Evolutionary conservation across 2,329 filamentous ascomycete species (phyloP).

Genomic region (Fusarium keratoplasticum): DNA sequence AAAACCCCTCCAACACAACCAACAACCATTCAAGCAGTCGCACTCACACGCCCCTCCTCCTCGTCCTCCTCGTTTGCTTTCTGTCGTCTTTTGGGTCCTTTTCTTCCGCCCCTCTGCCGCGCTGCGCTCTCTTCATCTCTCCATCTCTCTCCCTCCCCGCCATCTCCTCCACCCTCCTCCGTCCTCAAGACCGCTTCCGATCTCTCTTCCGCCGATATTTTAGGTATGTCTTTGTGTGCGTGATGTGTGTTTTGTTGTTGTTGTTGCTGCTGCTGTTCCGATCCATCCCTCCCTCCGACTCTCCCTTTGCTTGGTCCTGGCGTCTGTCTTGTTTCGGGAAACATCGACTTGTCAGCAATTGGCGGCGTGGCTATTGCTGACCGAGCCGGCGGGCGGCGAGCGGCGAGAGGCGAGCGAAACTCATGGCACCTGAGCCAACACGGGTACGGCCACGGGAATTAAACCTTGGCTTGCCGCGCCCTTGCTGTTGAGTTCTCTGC

Average conservation of each 20-base stretch:
- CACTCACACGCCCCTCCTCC: constrained; percentile 15
- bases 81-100: not conserved
- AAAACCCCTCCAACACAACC: constrained; percentile 7
- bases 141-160: not conserved
- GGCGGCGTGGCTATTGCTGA: constrained; percentile 20
- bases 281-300: not conserved
- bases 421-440: constrained; percentile 13
- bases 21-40: constrained; percentile 11
- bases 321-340: constrained; percentile 2
- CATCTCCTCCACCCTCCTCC: not conserved
- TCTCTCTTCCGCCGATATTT: not conserved
- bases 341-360: constrained; percentile 6
- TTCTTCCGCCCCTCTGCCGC: not conserved
- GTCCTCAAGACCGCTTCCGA: not conserved
- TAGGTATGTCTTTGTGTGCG: constrained; percentile 5
- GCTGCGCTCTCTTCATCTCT: not conserved
- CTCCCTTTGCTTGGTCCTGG: not conserved
- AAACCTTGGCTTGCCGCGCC: constrained; percentile 31
- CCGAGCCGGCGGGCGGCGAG: constrained; percentile 15
- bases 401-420: constrained; percentile 25
- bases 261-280: not conserved
- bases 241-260: not conserved
- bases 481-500: not conserved
- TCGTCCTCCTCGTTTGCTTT: constrained; percentile 2
- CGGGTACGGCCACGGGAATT: constrained; percentile 17